phyloP scores from a whole-genome alignment of 1,284 basidiomycete genomes.

The Leccinum cinnamomeum region DNA sequence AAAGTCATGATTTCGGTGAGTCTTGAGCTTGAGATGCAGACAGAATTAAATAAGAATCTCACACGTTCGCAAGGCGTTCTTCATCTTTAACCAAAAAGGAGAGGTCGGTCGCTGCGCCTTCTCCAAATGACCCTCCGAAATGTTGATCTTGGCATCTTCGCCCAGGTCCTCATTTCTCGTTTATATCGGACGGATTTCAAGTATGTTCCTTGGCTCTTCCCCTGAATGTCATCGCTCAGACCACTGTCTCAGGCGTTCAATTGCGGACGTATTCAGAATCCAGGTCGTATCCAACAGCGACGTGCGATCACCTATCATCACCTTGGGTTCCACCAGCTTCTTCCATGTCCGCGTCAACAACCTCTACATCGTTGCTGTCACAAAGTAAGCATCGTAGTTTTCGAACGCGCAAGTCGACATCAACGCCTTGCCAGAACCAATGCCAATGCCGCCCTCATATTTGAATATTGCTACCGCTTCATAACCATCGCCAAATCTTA shows the following conservation, averaged over 20 bases:
- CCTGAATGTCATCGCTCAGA: neutral
- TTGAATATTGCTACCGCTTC: slow-evolving; percentile 97
- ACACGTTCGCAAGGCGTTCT: slow-evolving; percentile 75
- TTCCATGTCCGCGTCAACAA: slow-evolving; percentile 97
- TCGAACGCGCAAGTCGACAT: neutral
- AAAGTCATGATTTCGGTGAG: neutral
- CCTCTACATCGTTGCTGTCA: slow-evolving; percentile 91
- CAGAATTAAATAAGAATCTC: slow-evolving; percentile 5
- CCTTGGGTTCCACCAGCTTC: slow-evolving; percentile 95
- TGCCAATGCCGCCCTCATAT: slow-evolving; percentile 95
- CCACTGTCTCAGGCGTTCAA: slow-evolving; percentile 72
- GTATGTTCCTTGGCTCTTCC: slow-evolving; percentile 44
- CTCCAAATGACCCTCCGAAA: neutral
- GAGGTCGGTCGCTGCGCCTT: slow-evolving; percentile 58
- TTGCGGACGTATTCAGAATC: slow-evolving; percentile 95
- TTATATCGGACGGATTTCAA: slow-evolving; percentile 94
- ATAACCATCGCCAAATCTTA: slow-evolving; percentile 92
- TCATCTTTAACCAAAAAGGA: slow-evolving; percentile 97
- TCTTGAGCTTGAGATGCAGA: slow-evolving; percentile 3
- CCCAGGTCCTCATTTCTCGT: slow-evolving; percentile 88
- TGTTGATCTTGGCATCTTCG: slow-evolving; percentile 12
- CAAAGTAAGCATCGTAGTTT: slow-evolving; percentile 64
- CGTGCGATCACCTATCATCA: slow-evolving; percentile 96
- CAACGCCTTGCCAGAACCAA: slow-evolving; percentile 68
- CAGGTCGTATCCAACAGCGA: slow-evolving; percentile 98